phyloP scores from a whole-genome alignment of 495 filamentous ascomycete genomes.

The Penicillium bialowiezense region DNA sequence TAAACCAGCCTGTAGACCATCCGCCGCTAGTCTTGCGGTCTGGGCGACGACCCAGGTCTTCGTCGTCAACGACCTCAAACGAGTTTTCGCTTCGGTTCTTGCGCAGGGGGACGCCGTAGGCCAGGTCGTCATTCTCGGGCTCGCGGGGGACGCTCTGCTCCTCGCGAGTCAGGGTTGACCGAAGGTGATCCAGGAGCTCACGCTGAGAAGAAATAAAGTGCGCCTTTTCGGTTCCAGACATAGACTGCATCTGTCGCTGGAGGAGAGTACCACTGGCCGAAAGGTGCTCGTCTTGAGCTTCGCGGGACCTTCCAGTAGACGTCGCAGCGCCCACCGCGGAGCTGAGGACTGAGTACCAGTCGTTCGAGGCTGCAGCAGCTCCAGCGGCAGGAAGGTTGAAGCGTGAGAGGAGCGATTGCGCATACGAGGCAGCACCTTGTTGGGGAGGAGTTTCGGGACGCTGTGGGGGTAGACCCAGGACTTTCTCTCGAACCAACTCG shows the following conservation, averaged over 20 bases:
- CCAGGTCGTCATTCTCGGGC: slow-evolving; percentile 45
- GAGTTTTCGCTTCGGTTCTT: slow-evolving; percentile 75
- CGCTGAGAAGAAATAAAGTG: slow-evolving; percentile 70
- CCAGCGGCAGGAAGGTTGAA: slow-evolving; percentile 71
- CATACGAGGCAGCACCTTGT: slow-evolving; percentile 55
- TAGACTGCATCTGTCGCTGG: slow-evolving; percentile 58
- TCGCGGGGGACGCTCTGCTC: slow-evolving; percentile 48
- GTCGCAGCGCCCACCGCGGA: slow-evolving; percentile 59
- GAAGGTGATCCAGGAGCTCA: slow-evolving; percentile 65
- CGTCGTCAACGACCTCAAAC: slow-evolving; percentile 79
- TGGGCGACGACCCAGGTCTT: slow-evolving; percentile 49
- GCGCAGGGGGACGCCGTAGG: slow-evolving; percentile 49
- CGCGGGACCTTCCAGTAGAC: slow-evolving; percentile 40
- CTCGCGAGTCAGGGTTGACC: slow-evolving; percentile 73
- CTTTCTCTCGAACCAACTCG: slow-evolving; percentile 68
- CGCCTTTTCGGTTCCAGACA: slow-evolving; percentile 58
- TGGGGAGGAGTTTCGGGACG: slow-evolving; percentile 49
- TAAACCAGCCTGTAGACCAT: slow-evolving; percentile 41
- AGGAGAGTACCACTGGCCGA: slow-evolving; percentile 62
- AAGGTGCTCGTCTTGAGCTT: slow-evolving; percentile 51
- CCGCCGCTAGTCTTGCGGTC: slow-evolving; percentile 25
- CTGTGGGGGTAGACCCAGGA: slow-evolving; percentile 66
- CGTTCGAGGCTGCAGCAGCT: slow-evolving; percentile 42
- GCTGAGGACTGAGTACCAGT: slow-evolving; percentile 61
- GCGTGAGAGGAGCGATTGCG: slow-evolving; percentile 75